Evolutionary conservation across 495 filamentous ascomycete species (phyloP).

Genomic region (Aspergillus diversus): DNA sequence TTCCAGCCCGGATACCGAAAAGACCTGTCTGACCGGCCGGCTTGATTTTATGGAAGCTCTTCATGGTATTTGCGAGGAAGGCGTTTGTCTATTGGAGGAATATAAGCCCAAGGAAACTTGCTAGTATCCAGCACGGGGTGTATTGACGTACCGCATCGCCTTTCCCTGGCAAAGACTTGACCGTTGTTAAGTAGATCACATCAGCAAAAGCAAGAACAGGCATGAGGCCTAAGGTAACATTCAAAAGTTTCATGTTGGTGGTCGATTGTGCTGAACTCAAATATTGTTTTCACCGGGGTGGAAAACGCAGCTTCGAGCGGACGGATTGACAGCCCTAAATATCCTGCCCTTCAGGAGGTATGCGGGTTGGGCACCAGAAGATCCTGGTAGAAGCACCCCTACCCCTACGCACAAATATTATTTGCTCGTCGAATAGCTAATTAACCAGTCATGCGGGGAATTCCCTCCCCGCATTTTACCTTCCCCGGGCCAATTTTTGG

Average conservation of each 20-base stretch:
- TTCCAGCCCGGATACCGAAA: background rate
- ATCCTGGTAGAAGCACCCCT: too few species aligned
- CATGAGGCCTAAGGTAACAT: background rate
- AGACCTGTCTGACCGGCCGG: background rate
- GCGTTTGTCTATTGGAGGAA: background rate
- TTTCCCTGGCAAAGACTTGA: background rate
- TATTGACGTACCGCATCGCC: background rate
- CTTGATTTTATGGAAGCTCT: background rate
- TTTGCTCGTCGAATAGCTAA: too few species aligned
- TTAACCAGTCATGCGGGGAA: too few species aligned
- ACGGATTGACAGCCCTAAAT: too few species aligned
- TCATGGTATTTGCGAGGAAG: background rate
- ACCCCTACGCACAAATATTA: too few species aligned
- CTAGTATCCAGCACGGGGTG: background rate
- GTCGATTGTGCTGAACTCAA: too few species aligned
- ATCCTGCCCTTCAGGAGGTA: too few species aligned
- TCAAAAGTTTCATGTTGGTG: background rate
- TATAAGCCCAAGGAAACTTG: background rate
- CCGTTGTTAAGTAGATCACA: background rate
- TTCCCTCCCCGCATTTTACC: too few species aligned
- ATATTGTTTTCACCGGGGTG: too few species aligned
- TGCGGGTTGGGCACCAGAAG: too few species aligned
- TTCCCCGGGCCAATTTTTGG: too few species aligned
- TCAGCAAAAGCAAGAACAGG: background rate
- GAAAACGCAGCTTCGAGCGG: too few species aligned